A percentile compares a stretch with the other conserved stretches of the same genome.
Evolutionary conservation across 78 protist species (phyloP).

Genomic region (Ministeria vibrans): DNA sequence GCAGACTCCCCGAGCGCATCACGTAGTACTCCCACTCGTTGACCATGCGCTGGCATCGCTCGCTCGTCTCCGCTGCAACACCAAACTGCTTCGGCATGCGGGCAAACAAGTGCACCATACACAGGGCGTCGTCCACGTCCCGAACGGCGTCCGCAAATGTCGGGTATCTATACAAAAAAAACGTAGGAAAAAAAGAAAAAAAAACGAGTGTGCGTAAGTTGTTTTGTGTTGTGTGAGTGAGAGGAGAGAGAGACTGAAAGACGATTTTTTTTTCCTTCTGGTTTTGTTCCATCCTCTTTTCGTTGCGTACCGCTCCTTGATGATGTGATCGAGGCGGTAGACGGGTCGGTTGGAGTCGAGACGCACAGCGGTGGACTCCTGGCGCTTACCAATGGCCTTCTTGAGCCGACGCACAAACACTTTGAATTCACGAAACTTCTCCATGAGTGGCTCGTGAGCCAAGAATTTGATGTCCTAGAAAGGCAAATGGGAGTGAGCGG

Average conservation of each 20-base stretch:
- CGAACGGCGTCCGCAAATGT: slow-evolving; percentile 82
- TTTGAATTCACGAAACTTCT: slow-evolving; percentile 69
- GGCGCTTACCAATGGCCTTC: slow-evolving; percentile 21
- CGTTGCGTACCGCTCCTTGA: slow-evolving; percentile 46
- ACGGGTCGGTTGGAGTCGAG: slow-evolving; percentile 30
- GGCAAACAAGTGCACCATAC: slow-evolving; percentile 74
- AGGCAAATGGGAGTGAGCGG: not conserved
- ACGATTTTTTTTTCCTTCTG: not conserved
- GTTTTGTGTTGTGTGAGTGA: not conserved
- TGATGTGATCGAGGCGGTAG: slow-evolving; percentile 46
- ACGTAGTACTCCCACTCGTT: slow-evolving; percentile 67
- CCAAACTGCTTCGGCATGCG: slow-evolving; percentile 23
- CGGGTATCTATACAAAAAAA: slow-evolving; percentile 73
- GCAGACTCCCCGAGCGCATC: slow-evolving; percentile 25
- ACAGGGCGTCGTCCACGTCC: slow-evolving; percentile 92
- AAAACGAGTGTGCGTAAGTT: not conserved
- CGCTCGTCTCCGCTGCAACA: not conserved
- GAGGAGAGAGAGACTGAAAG: not conserved
- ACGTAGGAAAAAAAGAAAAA: not conserved
- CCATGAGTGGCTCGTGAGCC: slow-evolving; percentile 84
- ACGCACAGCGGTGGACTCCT: not conserved
- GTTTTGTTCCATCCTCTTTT: not conserved
- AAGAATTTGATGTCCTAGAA: slow-evolving; percentile 81
- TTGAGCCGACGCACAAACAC: slow-evolving; percentile 7
- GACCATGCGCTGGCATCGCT: slow-evolving; percentile 39